These are phyloP conservation scores for Ogataea nonfermentans DNA, from an alignment of 805 yeast species.

Conservation along the genomic window DNA sequence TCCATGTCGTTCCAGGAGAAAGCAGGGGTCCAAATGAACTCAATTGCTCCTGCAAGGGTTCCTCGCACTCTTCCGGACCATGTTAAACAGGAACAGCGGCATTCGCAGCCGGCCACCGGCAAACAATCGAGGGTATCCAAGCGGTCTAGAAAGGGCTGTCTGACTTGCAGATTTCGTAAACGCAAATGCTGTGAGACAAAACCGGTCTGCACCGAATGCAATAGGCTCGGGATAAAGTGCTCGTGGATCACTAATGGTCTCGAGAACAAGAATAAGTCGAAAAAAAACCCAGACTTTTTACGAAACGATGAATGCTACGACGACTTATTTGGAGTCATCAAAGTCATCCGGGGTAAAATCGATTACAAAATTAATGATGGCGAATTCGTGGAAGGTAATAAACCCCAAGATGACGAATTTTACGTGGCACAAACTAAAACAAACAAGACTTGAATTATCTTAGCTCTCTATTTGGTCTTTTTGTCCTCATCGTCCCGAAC, in stretches of 20 bases:
- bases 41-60: slow-evolving; percentile 4
- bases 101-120: background rate
- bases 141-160: slow-evolving; percentile 35
- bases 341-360: slow-evolving; percentile 25
- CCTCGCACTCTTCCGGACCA: slow-evolving; percentile 19
- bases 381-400: slow-evolving; percentile 19
- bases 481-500: slow-evolving; percentile 26
- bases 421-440: slow-evolving; percentile 1
- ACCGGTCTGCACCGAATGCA: slow-evolving; percentile 37
- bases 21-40: background rate
- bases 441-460: slow-evolving; percentile 3
- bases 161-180: slow-evolving; percentile 40
- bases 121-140: slow-evolving; percentile 11
- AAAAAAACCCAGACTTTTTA: slow-evolving; percentile 22
- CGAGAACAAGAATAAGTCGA: slow-evolving; percentile 26
- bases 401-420: slow-evolving; percentile 4
- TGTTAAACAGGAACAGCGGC: slow-evolving; percentile 5
- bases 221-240: slow-evolving; percentile 24
- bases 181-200: slow-evolving; percentile 43
- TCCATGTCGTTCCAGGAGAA: background rate
- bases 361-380: slow-evolving; percentile 26
- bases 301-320: slow-evolving; percentile 27
- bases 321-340: slow-evolving; percentile 25
- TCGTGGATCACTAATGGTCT: slow-evolving; percentile 26
- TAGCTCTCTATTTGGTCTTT: slow-evolving; percentile 10